phyloP scores from a whole-genome alignment of 2,329 filamentous ascomycete species.

The Trichophyton simii region DNA sequence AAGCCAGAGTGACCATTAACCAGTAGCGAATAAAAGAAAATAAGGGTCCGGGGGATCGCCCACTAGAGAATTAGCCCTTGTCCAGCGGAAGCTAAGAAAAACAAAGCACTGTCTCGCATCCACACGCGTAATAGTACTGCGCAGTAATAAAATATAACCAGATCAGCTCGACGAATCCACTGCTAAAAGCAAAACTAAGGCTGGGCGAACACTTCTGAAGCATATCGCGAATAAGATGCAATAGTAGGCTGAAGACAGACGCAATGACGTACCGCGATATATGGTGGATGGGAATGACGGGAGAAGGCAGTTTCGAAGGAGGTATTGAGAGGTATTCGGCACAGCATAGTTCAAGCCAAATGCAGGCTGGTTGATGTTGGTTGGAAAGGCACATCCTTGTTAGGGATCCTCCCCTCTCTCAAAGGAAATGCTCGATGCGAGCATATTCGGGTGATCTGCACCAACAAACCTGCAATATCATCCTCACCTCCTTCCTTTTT shows the following conservation, averaged over 20 bases:
- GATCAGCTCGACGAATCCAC: background rate
- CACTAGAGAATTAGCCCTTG: constrained; percentile 11
- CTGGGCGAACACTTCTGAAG: background rate
- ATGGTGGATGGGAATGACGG: background rate
- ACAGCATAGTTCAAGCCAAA: background rate
- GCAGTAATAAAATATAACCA: background rate
- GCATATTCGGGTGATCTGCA: background rate
- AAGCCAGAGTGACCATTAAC: constrained; percentile 1
- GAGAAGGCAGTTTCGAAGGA: background rate
- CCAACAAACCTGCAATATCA: background rate
- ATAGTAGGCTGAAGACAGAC: background rate
- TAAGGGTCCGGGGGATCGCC: constrained; percentile 9
- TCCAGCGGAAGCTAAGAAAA: constrained; percentile 11
- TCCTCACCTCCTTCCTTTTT: background rate
- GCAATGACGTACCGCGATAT: background rate
- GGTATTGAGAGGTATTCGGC: background rate
- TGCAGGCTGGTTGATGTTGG: constrained; percentile 2
- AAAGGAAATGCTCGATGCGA: background rate
- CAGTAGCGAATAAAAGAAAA: background rate
- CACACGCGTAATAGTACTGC: background rate
- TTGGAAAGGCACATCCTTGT: background rate
- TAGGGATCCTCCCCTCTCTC: background rate
- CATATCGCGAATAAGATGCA: background rate
- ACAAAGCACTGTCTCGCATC: constrained; percentile 6
- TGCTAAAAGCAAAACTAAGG: background rate